Percentiles rank a stretch among this genome's conserved stretches.
phyloP scores from a whole-genome alignment of 495 filamentous ascomycete species.

The Jackrogersella minutella region DNA sequence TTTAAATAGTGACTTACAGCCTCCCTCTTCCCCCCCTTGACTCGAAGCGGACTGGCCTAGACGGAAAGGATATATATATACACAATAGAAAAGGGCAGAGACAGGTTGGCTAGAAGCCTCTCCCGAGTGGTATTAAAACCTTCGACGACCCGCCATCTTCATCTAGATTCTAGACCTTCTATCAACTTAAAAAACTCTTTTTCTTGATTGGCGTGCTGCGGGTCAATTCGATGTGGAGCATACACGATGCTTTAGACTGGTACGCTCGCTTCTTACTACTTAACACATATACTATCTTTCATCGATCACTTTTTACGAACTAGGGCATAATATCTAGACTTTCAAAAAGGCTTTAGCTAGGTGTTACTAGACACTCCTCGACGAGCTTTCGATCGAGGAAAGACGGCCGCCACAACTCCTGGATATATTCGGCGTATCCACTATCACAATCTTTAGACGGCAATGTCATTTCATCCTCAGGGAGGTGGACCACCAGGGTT shows the following conservation, averaged over 20 bases:
- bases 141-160: constrained; percentile 32
- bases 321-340: constrained; percentile 26
- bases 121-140: constrained; percentile 36
- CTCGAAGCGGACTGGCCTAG: constrained; percentile 38
- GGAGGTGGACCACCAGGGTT: constrained; percentile 34
- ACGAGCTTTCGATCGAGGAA: neutral
- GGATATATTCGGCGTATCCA: constrained; percentile 7
- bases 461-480: constrained; percentile 41
- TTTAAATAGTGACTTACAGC: constrained; percentile 31
- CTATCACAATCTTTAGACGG: constrained; percentile 15
- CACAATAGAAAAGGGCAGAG: constrained; percentile 26
- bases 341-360: neutral
- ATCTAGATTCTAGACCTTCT: constrained; percentile 22
- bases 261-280: constrained; percentile 27
- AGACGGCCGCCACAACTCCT: constrained; percentile 16
- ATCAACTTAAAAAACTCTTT: constrained; percentile 17
- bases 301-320: constrained; percentile 20
- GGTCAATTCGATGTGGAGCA: constrained; percentile 39
- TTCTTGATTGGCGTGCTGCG: constrained; percentile 30
- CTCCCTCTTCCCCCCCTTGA: constrained; percentile 31
- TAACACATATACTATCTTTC: constrained; percentile 21
- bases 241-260: constrained; percentile 34
- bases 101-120: constrained; percentile 15
- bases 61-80: no score
- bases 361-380: constrained; percentile 40